Percentiles rank a stretch among this genome's conserved stretches.
These are phyloP conservation scores for Phialocephala subalpina DNA, from an alignment of 2,329 filamentous ascomycete species.

Conservation along the genomic window DNA sequence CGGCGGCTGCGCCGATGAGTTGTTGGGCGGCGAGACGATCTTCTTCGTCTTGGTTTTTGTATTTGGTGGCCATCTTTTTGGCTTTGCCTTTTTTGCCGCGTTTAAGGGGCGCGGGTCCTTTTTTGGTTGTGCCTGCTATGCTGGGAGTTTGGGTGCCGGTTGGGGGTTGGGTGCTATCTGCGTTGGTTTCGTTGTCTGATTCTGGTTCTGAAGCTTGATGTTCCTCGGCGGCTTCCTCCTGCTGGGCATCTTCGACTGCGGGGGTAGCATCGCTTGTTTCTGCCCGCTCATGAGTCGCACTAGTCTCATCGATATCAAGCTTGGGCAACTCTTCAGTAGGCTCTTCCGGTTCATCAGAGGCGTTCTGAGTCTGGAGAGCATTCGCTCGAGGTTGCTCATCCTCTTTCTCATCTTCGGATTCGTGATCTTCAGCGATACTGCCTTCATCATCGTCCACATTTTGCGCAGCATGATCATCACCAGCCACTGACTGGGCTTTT, in stretches of 20 bases:
- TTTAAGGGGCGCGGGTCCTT: constrained; percentile 55
- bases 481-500: not conserved
- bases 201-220: constrained; percentile 41
- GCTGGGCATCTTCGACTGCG: not conserved
- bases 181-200: constrained; percentile 30
- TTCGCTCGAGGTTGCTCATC: constrained; percentile 40
- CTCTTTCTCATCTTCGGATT: constrained; percentile 40
- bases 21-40: constrained; percentile 85
- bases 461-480: constrained; percentile 26
- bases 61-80: constrained; percentile 89
- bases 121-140: constrained; percentile 48
- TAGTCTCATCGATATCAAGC: constrained; percentile 23
- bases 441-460: constrained; percentile 30
- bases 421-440: constrained; percentile 25
- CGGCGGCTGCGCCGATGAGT: constrained; percentile 80
- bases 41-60: constrained; percentile 93
- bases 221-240: constrained; percentile 14
- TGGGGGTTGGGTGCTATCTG: constrained; percentile 19
- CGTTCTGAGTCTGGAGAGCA: constrained; percentile 33
- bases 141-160: constrained; percentile 39
- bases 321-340: constrained; percentile 34
- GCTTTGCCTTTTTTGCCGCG: constrained; percentile 83
- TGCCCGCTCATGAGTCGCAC: not conserved
- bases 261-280: not conserved
- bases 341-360: constrained; percentile 36